Percentiles rank a stretch among this genome's conserved stretches.
phyloP scores from a whole-genome alignment of 73 alveolate genomes.

The Tetrahymena thermophila region DNA sequence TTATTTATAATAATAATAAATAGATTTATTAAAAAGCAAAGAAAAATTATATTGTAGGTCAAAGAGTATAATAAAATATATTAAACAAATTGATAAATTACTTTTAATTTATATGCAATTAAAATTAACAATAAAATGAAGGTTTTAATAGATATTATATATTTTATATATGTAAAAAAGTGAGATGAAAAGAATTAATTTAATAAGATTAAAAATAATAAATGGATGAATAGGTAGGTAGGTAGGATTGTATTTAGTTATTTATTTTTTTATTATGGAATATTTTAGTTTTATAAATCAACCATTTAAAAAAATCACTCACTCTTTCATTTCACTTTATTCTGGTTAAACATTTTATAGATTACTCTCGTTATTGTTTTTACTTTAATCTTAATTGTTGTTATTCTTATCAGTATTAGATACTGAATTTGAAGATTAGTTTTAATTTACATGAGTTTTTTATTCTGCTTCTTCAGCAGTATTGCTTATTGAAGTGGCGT shows the following conservation, averaged over 20 bases:
- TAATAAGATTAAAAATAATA: not conserved
- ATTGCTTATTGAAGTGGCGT: not conserved
- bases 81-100: too few relatives aligned
- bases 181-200: not conserved
- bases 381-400: not conserved
- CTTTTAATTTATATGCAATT: not conserved
- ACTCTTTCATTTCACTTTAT: not conserved
- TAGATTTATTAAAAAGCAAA: too few relatives aligned
- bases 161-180: not conserved
- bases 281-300: not conserved
- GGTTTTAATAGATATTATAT: too few relatives aligned
- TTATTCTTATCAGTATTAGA: not conserved
- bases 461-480: not conserved
- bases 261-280: too few relatives aligned
- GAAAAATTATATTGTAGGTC: too few relatives aligned
- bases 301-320: not conserved
- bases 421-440: not conserved
- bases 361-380: not conserved
- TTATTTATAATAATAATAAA: too few relatives aligned
- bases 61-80: too few relatives aligned
- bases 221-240: not conserved
- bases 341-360: not conserved
- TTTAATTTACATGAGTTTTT: not conserved
- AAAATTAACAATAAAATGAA: too few relatives aligned
- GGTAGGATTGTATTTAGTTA: too few relatives aligned